phyloP scores from a whole-genome alignment of 495 filamentous ascomycete genomes.

The Tetracladium setigerum region DNA sequence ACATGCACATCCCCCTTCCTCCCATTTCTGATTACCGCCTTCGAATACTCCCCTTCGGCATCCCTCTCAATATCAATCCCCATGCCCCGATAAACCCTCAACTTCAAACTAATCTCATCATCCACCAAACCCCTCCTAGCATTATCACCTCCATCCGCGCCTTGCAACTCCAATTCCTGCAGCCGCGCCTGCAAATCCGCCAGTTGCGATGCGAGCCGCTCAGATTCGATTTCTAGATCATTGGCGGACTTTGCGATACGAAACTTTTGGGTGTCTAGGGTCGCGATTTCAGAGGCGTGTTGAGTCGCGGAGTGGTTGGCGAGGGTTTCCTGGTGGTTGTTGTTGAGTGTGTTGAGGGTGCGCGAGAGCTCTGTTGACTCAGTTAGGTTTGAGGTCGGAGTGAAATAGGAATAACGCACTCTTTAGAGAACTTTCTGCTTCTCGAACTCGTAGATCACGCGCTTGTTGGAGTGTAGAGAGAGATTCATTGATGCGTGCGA shows the following conservation, averaged over 20 bases:
- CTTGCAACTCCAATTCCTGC: slow-evolving; percentile 79
- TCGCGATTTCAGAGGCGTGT: slow-evolving; percentile 74
- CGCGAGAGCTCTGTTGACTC: slow-evolving; percentile 53
- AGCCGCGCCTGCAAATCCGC: slow-evolving; percentile 66
- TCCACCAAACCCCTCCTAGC: slow-evolving; percentile 32
- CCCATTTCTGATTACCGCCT: slow-evolving; percentile 80
- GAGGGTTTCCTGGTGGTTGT: slow-evolving; percentile 64
- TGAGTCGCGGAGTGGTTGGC: slow-evolving; percentile 61
- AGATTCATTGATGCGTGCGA: slow-evolving; percentile 80
- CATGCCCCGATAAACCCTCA: slow-evolving; percentile 86
- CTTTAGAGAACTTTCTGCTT: slow-evolving; percentile 62
- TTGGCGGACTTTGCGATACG: slow-evolving; percentile 80
- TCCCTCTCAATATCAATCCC: slow-evolving; percentile 87
- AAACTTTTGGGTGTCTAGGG: slow-evolving; percentile 90
- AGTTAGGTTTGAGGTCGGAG: background rate
- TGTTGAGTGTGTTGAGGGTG: slow-evolving; percentile 55
- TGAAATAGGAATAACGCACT: slow-evolving; percentile 26
- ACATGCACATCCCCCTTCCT: slow-evolving; percentile 89
- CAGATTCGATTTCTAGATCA: slow-evolving; percentile 87
- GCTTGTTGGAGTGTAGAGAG: slow-evolving; percentile 70
- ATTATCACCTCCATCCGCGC: slow-evolving; percentile 49
- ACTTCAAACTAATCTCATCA: slow-evolving; percentile 55
- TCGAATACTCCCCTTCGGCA: slow-evolving; percentile 71
- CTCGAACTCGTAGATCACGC: slow-evolving; percentile 65
- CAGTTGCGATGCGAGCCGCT: slow-evolving; percentile 75